Evolutionary conservation across 106 monocot species (phyloP), one percentile per base, ranked within the genome.

Genomic region (Acanthochlamys bracteata): DNA sequence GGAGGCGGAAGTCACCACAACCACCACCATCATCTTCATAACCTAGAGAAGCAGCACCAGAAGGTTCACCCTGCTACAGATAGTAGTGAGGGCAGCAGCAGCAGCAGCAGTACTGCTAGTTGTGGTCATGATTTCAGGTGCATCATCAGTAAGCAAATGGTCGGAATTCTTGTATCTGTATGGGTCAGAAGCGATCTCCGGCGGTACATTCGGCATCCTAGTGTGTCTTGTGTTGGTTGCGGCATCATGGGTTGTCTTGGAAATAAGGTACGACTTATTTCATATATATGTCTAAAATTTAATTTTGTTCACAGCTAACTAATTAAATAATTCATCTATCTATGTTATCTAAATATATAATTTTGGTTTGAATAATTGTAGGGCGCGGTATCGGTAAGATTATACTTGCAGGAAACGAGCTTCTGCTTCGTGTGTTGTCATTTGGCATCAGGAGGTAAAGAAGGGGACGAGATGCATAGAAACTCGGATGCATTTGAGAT

Each of bases 341-440:
- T n/a, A n/a, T n/a, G n/a, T n/a, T n/a, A n/a, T n/a, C n/a, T n/a
- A n/a, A n/a, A n/a, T n/a, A n/a, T n/a, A n/a, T n/a, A n/a, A n/a
- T n/a, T n/a, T 45, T 45, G 43, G 43, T 45, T 45, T 45, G 13
- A 7, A 45, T 45, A 45, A 45, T 45, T 45, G 43, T 45, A 92
- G 92, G 92, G 92, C n/a, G 76, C 92, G 0, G 79, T 87, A 9
- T 84, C 87, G 0, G 82, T 84, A 14, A 76, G 92, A 25, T 79
- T 92, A 25, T 72, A 27, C 25, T 53, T 92, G 63, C 86, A 80
- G 13, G 68, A 81, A 24, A 92, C 86, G 27, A 92, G 87, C 65
- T 84, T 92, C 70, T 92, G 87, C 79, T 77, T 92, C 22, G 82
- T 87, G 3, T 92, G 92, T 63, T 84, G 87, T 41, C 92, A 92